A percentile compares a stretch with the other conserved stretches of the same genome.
Evolutionary conservation across 208 protist genomes (phyloP).

Genomic region (Endotrypanum monterogeii): DNA sequence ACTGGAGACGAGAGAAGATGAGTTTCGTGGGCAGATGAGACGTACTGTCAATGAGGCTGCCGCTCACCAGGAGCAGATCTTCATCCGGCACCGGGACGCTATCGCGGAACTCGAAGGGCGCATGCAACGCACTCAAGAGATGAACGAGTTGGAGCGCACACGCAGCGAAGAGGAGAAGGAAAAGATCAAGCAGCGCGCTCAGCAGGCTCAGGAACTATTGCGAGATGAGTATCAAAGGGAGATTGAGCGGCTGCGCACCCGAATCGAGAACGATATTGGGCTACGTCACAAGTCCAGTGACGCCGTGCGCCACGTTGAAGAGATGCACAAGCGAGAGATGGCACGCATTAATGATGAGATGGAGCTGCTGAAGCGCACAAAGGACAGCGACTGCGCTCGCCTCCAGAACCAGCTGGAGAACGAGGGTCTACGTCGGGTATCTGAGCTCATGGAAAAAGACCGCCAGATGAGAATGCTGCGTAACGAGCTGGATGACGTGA

Average conservation of each 20-base stretch:
- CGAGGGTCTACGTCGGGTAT: slow-evolving; percentile 40
- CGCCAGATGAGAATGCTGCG: slow-evolving; percentile 52
- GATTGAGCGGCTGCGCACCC: slow-evolving; percentile 41
- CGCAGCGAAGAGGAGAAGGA: slow-evolving; percentile 52
- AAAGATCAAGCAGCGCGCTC: slow-evolving; percentile 27
- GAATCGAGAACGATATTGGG: slow-evolving; percentile 31
- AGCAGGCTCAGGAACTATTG: slow-evolving; percentile 34
- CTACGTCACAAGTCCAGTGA: slow-evolving; percentile 47
- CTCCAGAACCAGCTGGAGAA: slow-evolving; percentile 52
- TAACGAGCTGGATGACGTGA: slow-evolving; percentile 47
- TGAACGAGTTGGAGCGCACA: slow-evolving; percentile 51
- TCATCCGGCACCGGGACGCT: slow-evolving; percentile 42
- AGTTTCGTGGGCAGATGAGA: slow-evolving; percentile 32
- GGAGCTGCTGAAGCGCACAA: slow-evolving; percentile 32
- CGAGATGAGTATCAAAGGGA: slow-evolving; percentile 49
- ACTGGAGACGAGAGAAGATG: slow-evolving; percentile 33
- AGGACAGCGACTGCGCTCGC: slow-evolving; percentile 41
- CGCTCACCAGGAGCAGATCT: slow-evolving; percentile 38
- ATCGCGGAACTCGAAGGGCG: slow-evolving; percentile 45
- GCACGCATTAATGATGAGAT: slow-evolving; percentile 45
- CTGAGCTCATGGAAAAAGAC: slow-evolving; percentile 69
- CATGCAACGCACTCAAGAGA: slow-evolving; percentile 51
- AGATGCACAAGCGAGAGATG: slow-evolving; percentile 48
- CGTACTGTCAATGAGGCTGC: slow-evolving; percentile 31
- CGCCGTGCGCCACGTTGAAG: slow-evolving; percentile 45